Percentiles rank a stretch among this genome's conserved stretches.
Conservation (phyloP, 2,329 filamentous ascomycete species). For the Penicillium digitatum region DNA sequence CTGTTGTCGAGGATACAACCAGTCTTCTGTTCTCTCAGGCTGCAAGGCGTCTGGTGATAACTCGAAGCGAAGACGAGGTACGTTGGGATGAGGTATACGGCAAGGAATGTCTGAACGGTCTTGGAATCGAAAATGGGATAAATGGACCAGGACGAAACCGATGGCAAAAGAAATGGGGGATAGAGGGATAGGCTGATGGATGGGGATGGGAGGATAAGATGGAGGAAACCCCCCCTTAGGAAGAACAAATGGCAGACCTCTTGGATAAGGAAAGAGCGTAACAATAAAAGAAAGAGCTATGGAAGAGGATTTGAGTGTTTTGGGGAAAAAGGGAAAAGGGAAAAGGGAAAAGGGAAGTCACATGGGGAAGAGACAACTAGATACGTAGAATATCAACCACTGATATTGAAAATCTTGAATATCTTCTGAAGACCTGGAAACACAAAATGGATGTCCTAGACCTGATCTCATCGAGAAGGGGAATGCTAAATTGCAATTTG, state of each 20-base stretch:
- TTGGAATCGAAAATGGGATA: not conserved
- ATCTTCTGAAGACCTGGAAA: not conserved
- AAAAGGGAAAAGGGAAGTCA: conserved; percentile 2
- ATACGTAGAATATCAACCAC: not conserved
- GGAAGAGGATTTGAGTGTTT: not conserved
- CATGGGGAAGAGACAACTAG: not conserved
- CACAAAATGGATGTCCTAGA: not conserved
- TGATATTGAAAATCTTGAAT: not conserved
- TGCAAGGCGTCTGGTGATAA: not conserved
- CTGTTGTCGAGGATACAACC: not conserved
- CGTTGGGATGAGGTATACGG: not conserved
- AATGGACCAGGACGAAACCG: conserved; percentile 4
- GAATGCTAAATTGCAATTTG: not conserved
- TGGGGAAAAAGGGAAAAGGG: not conserved
- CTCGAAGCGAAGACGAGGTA: not conserved
- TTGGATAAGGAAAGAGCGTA: not conserved
- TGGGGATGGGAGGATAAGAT: conserved; percentile 32
- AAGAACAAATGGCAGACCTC: conserved; percentile 1
- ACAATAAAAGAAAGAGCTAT: conserved; percentile 2
- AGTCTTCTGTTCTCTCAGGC: not conserved
- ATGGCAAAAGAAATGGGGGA: conserved; percentile 18
- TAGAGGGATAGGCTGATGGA: conserved; percentile 9
- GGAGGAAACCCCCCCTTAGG: conserved; percentile 4
- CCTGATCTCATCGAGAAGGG: not conserved
- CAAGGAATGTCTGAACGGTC: conserved; percentile 7